Evolutionary conservation across 768 basidiomycete genomes (phyloP).

Genomic region (Rhodotorula toruloides): DNA sequence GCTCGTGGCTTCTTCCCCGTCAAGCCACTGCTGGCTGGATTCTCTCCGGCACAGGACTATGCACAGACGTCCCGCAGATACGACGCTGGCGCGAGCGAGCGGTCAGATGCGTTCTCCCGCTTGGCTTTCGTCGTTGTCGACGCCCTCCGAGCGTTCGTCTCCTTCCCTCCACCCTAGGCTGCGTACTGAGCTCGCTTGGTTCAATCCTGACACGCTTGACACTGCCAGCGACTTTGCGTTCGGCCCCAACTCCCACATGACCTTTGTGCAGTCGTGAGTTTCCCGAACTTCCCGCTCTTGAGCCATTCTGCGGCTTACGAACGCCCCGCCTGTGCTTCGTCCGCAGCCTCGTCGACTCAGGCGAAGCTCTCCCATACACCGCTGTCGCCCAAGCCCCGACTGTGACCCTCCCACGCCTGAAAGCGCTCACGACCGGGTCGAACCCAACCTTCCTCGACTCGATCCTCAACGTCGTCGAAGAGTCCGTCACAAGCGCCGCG

Average conservation of each 20-base stretch:
- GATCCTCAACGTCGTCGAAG: constrained; percentile 74
- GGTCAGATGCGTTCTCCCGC: constrained; percentile 9
- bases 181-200: neutral
- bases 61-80: neutral
- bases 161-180: neutral
- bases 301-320: too few species aligned
- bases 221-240: constrained; percentile 21
- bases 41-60: neutral
- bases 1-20: constrained; percentile 29
- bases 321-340: neutral
- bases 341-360: constrained; percentile 49
- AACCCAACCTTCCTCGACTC: constrained; percentile 89
- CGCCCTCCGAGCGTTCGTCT: constrained; percentile 32
- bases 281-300: too few species aligned
- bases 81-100: neutral
- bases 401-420: constrained; percentile 84
- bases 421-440: constrained; percentile 87
- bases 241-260: constrained; percentile 13
- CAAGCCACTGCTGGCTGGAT: constrained; percentile 28
- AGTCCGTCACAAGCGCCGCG: constrained; percentile 60
- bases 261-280: constrained; percentile 12
- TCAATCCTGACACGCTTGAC: neutral
- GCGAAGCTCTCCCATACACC: constrained; percentile 76
- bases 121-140: constrained; percentile 37
- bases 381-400: constrained; percentile 88